Evolutionary conservation across 2,329 filamentous ascomycete species (phyloP), one percentile per base, ranked within the genome.

Genomic region (Polychaeton citri): DNA sequence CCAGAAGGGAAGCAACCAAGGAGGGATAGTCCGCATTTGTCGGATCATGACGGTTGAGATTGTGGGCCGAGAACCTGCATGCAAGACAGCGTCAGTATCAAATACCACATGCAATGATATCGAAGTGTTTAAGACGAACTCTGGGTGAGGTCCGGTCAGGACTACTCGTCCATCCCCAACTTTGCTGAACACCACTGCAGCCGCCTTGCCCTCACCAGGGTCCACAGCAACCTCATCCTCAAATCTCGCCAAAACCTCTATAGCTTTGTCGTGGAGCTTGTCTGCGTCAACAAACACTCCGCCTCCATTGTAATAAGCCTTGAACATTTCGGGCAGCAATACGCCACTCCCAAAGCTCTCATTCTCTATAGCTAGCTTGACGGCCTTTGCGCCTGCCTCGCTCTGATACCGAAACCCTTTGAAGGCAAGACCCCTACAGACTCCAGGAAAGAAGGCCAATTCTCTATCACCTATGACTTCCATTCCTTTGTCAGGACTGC

Each of bases 281-380:
- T 70, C 68, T 2, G 81, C 79, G 59, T 90, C 79, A 1, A 94
- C 83, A 62, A 96, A 98, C 1, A 93, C 76, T 3, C 90, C 87
- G 1, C 90, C 90, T 1, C 90, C 90, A 48, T 98, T 98, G 58
- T 88, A 95, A 54, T 98, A 98, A 10, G 76, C 79, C 36, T 69
- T 66, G 40, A 93, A 83, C 1, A 66, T 64, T 1, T 74, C 69
- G 1, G 80, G 55, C 3, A 62, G 60, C 0, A 65, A 69, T 30
- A 54, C 56, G 0, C 48, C 53, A 5, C 50, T 51, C 0, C 61
- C 57, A 40, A 92, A 74, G 0, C 66, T 64, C 2, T 66, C 66
- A 43, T 74, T 75, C 9, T 72, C 64, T 9, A 90, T 75, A 35
- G 66, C 70, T 32, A 96, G 48, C 38, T 71, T 68, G 1, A 76